Evolutionary conservation across 257 asterid species (phyloP).

Genomic region (Nicotiana tomentosiformis): DNA sequence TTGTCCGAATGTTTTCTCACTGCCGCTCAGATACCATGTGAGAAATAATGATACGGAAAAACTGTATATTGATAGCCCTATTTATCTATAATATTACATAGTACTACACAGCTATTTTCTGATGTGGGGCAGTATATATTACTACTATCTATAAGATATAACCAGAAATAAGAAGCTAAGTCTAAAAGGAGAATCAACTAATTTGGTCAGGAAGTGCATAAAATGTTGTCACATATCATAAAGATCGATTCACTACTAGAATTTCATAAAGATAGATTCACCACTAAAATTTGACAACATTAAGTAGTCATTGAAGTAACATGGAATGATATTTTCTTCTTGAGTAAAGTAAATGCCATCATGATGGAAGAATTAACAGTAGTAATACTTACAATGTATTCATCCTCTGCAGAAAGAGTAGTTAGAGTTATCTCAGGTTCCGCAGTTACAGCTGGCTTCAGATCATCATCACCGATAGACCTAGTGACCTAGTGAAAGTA

Average conservation of each 20-base stretch:
- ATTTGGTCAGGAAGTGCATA: neutral
- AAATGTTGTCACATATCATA: neutral
- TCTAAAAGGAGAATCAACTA: neutral
- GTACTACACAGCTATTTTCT: too few relatives aligned
- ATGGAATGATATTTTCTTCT: neutral
- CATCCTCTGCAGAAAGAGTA: slow-evolving; percentile 58
- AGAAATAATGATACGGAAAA: too few relatives aligned
- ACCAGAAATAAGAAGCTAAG: neutral
- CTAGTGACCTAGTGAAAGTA: slow-evolving; percentile 65
- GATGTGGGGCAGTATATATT: too few relatives aligned
- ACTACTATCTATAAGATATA: neutral
- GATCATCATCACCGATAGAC: slow-evolving; percentile 95
- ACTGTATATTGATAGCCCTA: too few relatives aligned
- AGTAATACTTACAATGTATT: slow-evolving; percentile 57
- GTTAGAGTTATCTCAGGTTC: slow-evolving; percentile 92
- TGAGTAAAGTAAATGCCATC: neutral
- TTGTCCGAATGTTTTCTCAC: too few relatives aligned
- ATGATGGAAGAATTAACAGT: neutral
- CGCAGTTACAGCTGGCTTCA: slow-evolving; percentile 92
- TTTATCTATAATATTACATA: too few relatives aligned
- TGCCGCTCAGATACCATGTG: too few relatives aligned
- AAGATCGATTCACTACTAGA: neutral
- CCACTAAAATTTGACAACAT: neutral
- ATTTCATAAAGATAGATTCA: neutral
- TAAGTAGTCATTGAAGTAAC: neutral